phyloP scores from a whole-genome alignment of 2,329 filamentous ascomycete species.

The Apiospora sp. region DNA sequence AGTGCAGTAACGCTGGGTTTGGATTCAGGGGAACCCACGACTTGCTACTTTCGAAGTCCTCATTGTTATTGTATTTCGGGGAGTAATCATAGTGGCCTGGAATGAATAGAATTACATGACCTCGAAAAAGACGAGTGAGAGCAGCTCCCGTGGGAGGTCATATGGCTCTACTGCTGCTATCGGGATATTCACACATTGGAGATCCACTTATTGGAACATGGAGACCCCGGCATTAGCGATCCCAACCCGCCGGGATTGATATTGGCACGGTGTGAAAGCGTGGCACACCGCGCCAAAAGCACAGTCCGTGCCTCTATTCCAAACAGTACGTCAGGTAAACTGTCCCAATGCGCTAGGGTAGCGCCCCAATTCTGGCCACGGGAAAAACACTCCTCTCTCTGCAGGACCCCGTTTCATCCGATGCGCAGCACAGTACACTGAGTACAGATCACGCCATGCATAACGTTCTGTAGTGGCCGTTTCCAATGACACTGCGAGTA shows the following conservation, averaged over 20 bases:
- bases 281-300: rapidly evolving
- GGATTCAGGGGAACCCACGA: neutral
- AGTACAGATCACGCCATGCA: neutral
- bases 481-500: neutral
- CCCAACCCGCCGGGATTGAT: no score
- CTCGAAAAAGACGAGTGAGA: neutral
- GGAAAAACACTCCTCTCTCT: neutral
- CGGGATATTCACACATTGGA: slow-evolving; percentile 29
- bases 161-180: neutral
- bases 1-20: no score
- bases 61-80: neutral
- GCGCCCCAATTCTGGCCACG: neutral
- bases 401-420: neutral
- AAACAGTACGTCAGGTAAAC: neutral
- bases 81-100: neutral
- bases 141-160: neutral
- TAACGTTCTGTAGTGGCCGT: no score
- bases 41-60: neutral
- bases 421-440: neutral
- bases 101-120: neutral
- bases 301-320: neutral
- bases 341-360: neutral
- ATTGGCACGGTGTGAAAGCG: neutral
- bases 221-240: neutral
- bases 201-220: slow-evolving; percentile 19